Evolutionary conservation across 2,329 filamentous ascomycete genomes (phyloP).

Genomic region (Didymellaceae sp.): DNA sequence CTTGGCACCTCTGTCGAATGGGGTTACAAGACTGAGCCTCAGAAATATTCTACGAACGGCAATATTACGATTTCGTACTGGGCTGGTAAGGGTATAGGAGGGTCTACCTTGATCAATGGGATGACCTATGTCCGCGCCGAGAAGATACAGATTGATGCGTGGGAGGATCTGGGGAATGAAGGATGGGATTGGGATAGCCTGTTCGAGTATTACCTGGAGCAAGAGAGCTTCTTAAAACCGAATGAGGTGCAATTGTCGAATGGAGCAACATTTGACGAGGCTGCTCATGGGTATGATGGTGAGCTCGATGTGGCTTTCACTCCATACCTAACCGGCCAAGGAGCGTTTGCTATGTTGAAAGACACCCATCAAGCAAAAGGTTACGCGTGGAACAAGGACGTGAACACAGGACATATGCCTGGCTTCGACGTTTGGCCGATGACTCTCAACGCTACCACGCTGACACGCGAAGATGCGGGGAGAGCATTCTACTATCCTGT

Average conservation of each 20-base stretch:
- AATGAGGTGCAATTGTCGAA: conserved; percentile 19
- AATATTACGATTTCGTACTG: conserved; percentile 36
- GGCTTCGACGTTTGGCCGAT: conserved; percentile 53
- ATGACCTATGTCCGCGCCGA: conserved; percentile 48
- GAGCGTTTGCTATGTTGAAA: conserved; percentile 43
- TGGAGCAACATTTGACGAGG: conserved; percentile 35
- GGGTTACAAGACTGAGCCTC: conserved; percentile 48
- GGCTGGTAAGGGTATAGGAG: conserved; percentile 54
- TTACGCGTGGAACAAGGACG: conserved; percentile 50
- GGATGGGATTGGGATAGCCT: conserved; percentile 44
- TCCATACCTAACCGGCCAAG: conserved; percentile 32
- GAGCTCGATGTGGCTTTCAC: conserved; percentile 40
- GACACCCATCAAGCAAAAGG: conserved; percentile 45
- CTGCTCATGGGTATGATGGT: conserved; percentile 31
- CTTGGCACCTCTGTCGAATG: conserved; percentile 49
- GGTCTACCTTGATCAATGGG: conserved; percentile 54
- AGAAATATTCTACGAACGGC: conserved; percentile 44
- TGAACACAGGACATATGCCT: conserved; percentile 53
- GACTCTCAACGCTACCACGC: conserved; percentile 49
- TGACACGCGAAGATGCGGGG: conserved; percentile 55
- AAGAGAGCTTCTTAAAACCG: conserved; percentile 37
- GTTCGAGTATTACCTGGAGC: conserved; percentile 35
- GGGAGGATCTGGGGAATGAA: conserved; percentile 42
- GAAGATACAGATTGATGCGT: conserved; percentile 41
- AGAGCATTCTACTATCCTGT: conserved; percentile 57